Base-by-base conservation (phyloP, 2,329 filamentous ascomycete genomes). In the Stagonosporopsis cucurbitacearum region DNA sequence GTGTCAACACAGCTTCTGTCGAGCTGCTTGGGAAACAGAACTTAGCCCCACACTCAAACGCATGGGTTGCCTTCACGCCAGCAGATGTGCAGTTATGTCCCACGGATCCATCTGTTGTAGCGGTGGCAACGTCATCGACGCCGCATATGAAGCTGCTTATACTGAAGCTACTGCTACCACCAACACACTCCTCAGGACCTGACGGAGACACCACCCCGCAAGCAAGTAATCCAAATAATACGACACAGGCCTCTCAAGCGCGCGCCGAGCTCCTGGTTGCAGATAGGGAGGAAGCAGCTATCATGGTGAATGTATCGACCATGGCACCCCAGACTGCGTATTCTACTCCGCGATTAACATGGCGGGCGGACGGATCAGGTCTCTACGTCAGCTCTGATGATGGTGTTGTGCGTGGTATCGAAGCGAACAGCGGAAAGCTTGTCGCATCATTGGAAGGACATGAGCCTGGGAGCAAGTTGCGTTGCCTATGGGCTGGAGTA, bases 371-470 rank as follows among this genome's bases (percentile, higher is more conserved):
- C 67, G 85, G 84, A 0, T 82, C 78, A 37, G 86, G 86, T 0
- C 74, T 88, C 0, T 88, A 84, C 80, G 84, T 88, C 12, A 88
- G 86, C 72, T 84, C 84, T 3, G 86, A 88, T 63, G 86, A 88
- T 67, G 86, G 86, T 0, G 76, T 83, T 7, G 78, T 88, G 25
- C 77, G 86, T 43, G 86, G 86, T 1, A 75, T 88, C 6, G 86
- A 88, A 67, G 77, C 79, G 3, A 81, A 73, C 51, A 86, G 80
- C 1, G 86, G 86, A 6, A 88, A 85, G 69, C 73, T 87, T 2
- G 71, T 82, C 23, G 72, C 75, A 20, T 78, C 73, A 30, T 68
- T 88, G 50, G 79, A 76, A 45, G 83, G 80, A 2, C 85, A 87
- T 70, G 83, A 85, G 51, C 69, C 77, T 20, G 84, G 83, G 11